Evolutionary conservation across 2,329 filamentous ascomycete species (phyloP).

Genomic region (Pseudocercospora pini-densiflorae): DNA sequence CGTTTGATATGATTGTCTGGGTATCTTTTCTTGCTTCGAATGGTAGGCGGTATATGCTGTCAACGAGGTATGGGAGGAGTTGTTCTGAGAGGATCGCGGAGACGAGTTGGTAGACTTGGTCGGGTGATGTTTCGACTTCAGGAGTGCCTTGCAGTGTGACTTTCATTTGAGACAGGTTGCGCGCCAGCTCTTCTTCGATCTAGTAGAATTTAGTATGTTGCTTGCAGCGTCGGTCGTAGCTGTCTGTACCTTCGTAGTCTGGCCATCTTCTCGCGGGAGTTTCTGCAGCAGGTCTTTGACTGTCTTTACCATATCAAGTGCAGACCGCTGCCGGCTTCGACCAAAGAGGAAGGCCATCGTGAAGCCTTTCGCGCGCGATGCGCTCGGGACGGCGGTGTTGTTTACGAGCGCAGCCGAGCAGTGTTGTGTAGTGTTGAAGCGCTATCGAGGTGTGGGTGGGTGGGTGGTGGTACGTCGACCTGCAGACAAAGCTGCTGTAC

Average conservation of each 20-base stretch:
- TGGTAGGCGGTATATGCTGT: conserved; percentile 80
- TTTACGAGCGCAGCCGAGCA: not conserved
- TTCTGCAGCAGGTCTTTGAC: conserved; percentile 67
- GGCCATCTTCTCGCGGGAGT: conserved; percentile 58
- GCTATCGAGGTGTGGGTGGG: not conserved
- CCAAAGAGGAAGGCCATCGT: conserved; percentile 73
- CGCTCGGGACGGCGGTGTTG: conserved; percentile 9
- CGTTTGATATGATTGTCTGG: conserved; percentile 93
- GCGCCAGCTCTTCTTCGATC: conserved; percentile 84
- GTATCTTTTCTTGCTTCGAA: conserved; percentile 97
- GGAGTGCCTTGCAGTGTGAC: conserved; percentile 86
- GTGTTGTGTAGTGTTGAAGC: not conserved
- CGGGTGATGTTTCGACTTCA: conserved; percentile 86
- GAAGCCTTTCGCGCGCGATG: conserved; percentile 24
- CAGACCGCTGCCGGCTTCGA: conserved; percentile 64
- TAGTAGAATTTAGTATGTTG: conserved; percentile 44
- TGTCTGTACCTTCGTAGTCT: conserved; percentile 46
- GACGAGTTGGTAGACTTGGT: conserved; percentile 86
- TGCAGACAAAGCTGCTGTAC: not conserved
- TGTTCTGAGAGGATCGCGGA: conserved; percentile 86
- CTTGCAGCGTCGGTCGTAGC: conserved; percentile 3
- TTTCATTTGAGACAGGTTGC: conserved; percentile 89
- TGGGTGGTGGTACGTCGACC: not conserved
- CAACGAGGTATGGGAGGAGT: conserved; percentile 80
- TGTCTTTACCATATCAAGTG: conserved; percentile 64